Conservation (phyloP, 2,329 filamentous ascomycete species). For the Clarireedia paspali region DNA sequence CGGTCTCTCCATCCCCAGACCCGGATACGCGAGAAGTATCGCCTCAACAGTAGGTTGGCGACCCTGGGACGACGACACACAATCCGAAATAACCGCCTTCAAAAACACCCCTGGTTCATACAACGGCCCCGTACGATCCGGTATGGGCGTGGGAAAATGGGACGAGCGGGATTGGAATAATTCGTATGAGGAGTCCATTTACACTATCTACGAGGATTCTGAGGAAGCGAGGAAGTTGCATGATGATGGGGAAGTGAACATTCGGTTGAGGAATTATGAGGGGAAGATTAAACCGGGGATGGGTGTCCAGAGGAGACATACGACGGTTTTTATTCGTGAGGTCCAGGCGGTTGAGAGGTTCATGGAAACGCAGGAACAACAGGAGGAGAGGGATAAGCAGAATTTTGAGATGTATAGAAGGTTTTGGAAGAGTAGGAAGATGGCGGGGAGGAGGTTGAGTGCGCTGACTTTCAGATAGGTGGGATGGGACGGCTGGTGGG, state of each 20-base stretch:
- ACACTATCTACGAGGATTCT: background rate
- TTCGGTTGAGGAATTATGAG: background rate
- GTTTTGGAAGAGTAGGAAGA: background rate
- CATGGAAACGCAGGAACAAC: background rate
- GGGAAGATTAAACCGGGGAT: background rate
- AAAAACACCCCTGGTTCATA: background rate
- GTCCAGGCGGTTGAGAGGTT: background rate
- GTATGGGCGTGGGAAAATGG: background rate
- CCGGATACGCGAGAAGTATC: background rate
- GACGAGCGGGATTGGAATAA: background rate
- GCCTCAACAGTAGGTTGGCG: background rate
- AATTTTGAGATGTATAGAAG: constrained; percentile 1
- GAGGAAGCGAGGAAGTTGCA: background rate
- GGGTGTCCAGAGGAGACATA: background rate
- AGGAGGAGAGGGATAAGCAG: constrained; percentile 1
- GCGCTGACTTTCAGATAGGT: background rate
- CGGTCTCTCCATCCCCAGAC: background rate
- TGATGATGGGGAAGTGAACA: background rate
- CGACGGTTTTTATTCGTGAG: background rate
- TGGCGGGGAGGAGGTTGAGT: background rate
- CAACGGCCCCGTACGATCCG: background rate
- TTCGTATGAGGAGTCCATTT: background rate
- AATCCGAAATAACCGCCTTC: background rate
- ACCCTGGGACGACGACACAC: background rate
- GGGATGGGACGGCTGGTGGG: background rate